Percentiles rank a stretch among this genome's conserved stretches.
phyloP scores from a whole-genome alignment of 2,329 filamentous ascomycete species.

The Ceratocystiopsis brevicomis region DNA sequence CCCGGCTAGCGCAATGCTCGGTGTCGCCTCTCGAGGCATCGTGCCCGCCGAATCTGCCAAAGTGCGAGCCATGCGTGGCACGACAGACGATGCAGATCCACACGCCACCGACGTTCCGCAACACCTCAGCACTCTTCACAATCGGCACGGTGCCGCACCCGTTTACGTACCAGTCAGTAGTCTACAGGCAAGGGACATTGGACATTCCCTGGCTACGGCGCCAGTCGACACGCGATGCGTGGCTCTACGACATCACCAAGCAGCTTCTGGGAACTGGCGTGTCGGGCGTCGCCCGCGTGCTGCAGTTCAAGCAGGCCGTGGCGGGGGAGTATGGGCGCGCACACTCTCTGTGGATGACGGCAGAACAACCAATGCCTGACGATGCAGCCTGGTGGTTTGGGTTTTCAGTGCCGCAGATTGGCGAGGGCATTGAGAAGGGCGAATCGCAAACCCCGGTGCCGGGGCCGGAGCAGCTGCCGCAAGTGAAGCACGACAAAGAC shows the following conservation, averaged over 20 bases:
- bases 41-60: conserved; percentile 64
- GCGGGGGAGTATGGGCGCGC: conserved; percentile 45
- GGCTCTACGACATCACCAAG: conserved; percentile 55
- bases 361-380: conserved; percentile 41
- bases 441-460: conserved; percentile 39
- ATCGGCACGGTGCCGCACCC: conserved; percentile 84
- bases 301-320: conserved; percentile 64
- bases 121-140: conserved; percentile 54
- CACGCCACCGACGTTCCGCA: conserved; percentile 50
- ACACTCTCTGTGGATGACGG: conserved; percentile 63
- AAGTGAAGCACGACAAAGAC: conserved; percentile 26
- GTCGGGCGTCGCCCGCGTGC: conserved; percentile 43
- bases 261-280: conserved; percentile 46
- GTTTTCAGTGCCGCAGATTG: conserved; percentile 50
- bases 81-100: conserved; percentile 45
- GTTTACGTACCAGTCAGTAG: conserved; percentile 58
- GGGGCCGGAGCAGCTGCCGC: conserved; percentile 35
- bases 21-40: conserved; percentile 52
- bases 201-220: conserved; percentile 48
- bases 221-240: conserved; percentile 54
- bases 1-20: conserved; percentile 57
- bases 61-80: conserved; percentile 56
- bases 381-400: conserved; percentile 83
- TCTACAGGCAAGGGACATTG: conserved; percentile 39
- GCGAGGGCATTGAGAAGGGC: conserved; percentile 25